Conservation (phyloP, 2,329 filamentous ascomycete genomes). For the Cercospora sp. region DNA sequence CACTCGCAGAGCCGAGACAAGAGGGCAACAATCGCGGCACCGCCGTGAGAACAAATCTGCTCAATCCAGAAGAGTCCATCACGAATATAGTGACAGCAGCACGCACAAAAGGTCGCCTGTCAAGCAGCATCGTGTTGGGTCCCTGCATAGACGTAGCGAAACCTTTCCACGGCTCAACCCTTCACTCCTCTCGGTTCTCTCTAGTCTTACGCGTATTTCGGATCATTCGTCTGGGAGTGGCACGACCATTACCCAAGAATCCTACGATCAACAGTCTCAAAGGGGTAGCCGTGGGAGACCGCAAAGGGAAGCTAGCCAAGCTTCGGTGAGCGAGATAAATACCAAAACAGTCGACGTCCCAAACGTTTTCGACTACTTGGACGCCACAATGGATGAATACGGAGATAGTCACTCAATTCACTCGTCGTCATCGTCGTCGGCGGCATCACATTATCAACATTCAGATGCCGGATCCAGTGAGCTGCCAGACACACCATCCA, state of each 20-base stretch:
- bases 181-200: constrained; percentile 46
- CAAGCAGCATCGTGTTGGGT: constrained; percentile 17
- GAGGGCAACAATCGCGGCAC: constrained; percentile 22
- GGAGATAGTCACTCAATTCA: constrained; percentile 29
- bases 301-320: constrained; percentile 15
- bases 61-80: constrained; percentile 20
- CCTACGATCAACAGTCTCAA: constrained; percentile 38
- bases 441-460: constrained; percentile 36
- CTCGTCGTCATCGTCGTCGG: constrained; percentile 31
- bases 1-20: constrained; percentile 21
- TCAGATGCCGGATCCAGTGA: constrained; percentile 38
- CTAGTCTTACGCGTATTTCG: constrained; percentile 45
- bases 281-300: constrained; percentile 21
- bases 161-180: constrained; percentile 39
- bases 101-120: constrained; percentile 25
- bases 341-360: constrained; percentile 21
- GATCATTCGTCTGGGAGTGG: constrained; percentile 48
- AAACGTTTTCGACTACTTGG: constrained; percentile 37
- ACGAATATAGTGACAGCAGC: constrained; percentile 27
- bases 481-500: constrained; percentile 35
- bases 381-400: constrained; percentile 25
- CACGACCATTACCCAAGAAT: constrained; percentile 48
- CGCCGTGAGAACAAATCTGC: constrained; percentile 18
- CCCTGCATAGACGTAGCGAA: constrained; percentile 33
- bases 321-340: constrained; percentile 20